Evolutionary conservation across 2,329 filamentous ascomycete genomes (phyloP).

Genomic region (Leptographium radiaticola): DNA sequence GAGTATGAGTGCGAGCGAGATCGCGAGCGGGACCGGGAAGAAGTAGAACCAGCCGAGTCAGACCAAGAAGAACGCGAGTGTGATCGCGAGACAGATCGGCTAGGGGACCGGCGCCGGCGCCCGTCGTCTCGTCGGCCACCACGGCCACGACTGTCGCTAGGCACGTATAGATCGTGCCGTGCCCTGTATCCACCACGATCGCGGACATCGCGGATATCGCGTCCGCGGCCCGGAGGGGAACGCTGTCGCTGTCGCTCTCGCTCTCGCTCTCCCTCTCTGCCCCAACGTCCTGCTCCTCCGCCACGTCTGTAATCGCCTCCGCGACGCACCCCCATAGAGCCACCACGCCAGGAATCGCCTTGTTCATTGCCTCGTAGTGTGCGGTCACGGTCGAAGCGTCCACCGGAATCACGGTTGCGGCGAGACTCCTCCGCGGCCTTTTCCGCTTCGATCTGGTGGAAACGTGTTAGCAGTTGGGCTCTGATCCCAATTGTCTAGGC

Average conservation of each 20-base stretch:
- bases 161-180: slow-evolving; percentile 38
- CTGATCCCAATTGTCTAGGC: not conserved
- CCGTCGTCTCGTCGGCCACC: slow-evolving; percentile 25
- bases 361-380: slow-evolving; percentile 19
- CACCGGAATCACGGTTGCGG: slow-evolving; percentile 49
- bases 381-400: slow-evolving; percentile 29
- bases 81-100: slow-evolving; percentile 18
- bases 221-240: slow-evolving; percentile 30
- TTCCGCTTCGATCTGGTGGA: slow-evolving; percentile 62
- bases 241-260: slow-evolving; percentile 29
- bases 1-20: slow-evolving; percentile 8
- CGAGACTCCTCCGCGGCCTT: slow-evolving; percentile 65
- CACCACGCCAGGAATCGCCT: slow-evolving; percentile 40
- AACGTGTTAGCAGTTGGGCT: not conserved
- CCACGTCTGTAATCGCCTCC: slow-evolving; percentile 25
- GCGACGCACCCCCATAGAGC: slow-evolving; percentile 38
- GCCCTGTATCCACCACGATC: slow-evolving; percentile 27
- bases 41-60: slow-evolving; percentile 11
- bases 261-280: slow-evolving; percentile 27
- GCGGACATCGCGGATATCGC: slow-evolving; percentile 22
- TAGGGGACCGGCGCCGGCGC: slow-evolving; percentile 29
- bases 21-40: not conserved
- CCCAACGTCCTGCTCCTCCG: slow-evolving; percentile 26
- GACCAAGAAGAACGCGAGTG: slow-evolving; percentile 24
- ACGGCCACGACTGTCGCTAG: slow-evolving; percentile 28